A percentile compares a stretch with the other conserved stretches of the same genome.
Evolutionary conservation across 768 basidiomycete species (phyloP).

Genomic region (Sarcodon aspratus): DNA sequence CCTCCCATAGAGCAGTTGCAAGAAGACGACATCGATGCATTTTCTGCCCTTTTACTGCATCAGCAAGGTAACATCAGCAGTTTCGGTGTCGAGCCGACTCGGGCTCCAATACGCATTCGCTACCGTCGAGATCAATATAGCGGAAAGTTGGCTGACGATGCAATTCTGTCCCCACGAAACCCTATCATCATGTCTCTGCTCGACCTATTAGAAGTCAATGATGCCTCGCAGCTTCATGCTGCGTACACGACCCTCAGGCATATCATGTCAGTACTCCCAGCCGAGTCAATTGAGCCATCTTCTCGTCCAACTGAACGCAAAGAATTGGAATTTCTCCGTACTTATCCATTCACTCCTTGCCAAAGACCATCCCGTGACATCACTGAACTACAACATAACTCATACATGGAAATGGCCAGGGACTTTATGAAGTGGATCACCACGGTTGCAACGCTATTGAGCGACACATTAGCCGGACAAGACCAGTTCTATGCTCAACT

Average conservation of each 20-base stretch:
- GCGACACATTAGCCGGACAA: conserved; percentile 39
- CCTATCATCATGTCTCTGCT: conserved; percentile 44
- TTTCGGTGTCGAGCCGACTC: conserved; percentile 35
- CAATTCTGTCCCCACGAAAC: conserved; percentile 22
- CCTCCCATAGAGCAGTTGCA: conserved; percentile 43
- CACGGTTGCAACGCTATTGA: conserved; percentile 41
- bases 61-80: conserved; percentile 53
- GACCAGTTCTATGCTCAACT: conserved; percentile 66
- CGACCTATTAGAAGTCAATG: conserved; percentile 42
- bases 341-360: conserved; percentile 8
- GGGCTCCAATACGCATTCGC: conserved; percentile 13
- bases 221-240: conserved; percentile 35
- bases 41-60: conserved; percentile 49
- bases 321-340: conserved; percentile 15
- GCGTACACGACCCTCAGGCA: conserved; percentile 60
- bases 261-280: conserved; percentile 30
- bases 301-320: conserved; percentile 19
- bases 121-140: neutral
- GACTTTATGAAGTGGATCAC: conserved; percentile 59
- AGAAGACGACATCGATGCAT: conserved; percentile 61
- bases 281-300: conserved; percentile 16
- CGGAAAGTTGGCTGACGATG: neutral
- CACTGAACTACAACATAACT: conserved; percentile 19
- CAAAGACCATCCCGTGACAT: conserved; percentile 24
- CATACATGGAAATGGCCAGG: conserved; percentile 25